Conservation (phyloP, 2,329 filamentous ascomycete genomes). For the Talaromyces sp. region DNA sequence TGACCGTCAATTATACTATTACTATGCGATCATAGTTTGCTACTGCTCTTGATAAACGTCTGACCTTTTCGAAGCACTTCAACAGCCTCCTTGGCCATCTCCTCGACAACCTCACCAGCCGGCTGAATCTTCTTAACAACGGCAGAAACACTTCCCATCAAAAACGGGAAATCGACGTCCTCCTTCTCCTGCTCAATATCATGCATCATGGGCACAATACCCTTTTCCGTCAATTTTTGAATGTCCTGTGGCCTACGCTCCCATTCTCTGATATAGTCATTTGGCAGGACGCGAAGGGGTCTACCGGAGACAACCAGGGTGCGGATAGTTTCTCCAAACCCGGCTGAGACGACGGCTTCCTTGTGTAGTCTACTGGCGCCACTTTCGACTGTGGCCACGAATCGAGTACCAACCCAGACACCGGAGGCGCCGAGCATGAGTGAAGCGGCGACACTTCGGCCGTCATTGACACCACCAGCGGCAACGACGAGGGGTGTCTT, state of each 20-base stretch:
- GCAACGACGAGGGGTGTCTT: constrained; percentile 76
- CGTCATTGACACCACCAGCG: constrained; percentile 83
- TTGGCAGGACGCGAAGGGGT: constrained; percentile 75
- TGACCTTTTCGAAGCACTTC: constrained; percentile 63
- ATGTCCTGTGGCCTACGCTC: constrained; percentile 74
- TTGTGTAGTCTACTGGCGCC: constrained; percentile 81
- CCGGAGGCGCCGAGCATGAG: constrained; percentile 85
- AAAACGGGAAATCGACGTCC: constrained; percentile 79
- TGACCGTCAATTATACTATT: background rate
- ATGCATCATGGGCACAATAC: constrained; percentile 76
- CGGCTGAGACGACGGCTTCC: constrained; percentile 74
- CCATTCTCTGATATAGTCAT: constrained; percentile 82
- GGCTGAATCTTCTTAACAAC: constrained; percentile 75
- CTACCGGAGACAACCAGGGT: constrained; percentile 81
- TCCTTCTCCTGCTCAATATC: constrained; percentile 82
- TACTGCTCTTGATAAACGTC: constrained; percentile 55
- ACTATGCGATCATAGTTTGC: constrained; percentile 44
- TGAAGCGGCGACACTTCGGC: constrained; percentile 73
- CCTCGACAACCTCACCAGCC: constrained; percentile 77
- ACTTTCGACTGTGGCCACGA: constrained; percentile 80
- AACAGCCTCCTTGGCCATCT: constrained; percentile 80
- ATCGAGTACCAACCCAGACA: constrained; percentile 93
- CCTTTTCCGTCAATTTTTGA: constrained; percentile 69
- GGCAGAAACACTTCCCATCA: constrained; percentile 93
- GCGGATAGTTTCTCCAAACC: constrained; percentile 74